Conservation (phyloP, 139 green algal species). For the Haematococcus lacustris region DNA sequence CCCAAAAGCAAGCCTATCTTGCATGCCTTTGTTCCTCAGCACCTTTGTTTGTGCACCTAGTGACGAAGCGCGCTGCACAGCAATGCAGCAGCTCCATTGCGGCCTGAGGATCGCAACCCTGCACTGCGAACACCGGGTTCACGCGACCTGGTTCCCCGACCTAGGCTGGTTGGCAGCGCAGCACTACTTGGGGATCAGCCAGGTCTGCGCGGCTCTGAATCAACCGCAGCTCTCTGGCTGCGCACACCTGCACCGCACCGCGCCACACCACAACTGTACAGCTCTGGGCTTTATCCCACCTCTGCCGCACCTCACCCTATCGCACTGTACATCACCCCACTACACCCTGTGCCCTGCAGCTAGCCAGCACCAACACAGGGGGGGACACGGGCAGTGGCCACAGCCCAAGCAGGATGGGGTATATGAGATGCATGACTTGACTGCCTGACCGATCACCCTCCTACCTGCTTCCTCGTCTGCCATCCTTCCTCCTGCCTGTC, state of each 20-base stretch:
- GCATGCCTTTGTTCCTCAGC: no score
- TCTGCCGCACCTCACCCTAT: no score
- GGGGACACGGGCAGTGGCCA: background rate
- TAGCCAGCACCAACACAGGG: background rate
- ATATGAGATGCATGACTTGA: background rate
- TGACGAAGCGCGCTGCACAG: no score
- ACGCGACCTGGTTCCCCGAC: no score
- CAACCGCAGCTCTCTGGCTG: slow-evolving; percentile 25
- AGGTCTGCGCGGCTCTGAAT: slow-evolving; percentile 21
- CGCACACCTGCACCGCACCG: slow-evolving; percentile 16
- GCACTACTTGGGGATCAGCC: slow-evolving; percentile 1
- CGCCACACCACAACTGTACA: background rate
- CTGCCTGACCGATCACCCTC: background rate
- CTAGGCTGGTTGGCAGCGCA: slow-evolving; percentile 1
- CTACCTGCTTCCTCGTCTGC: background rate
- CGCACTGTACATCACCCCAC: no score
- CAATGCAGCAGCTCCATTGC: no score
- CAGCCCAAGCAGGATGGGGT: background rate
- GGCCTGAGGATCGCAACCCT: no score
- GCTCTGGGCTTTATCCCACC: background rate
- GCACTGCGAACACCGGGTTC: no score
- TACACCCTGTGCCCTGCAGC: no score
- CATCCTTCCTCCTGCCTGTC: background rate
- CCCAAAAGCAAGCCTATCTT: no score
- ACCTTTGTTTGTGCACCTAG: no score